Evolutionary conservation across 1,284 basidiomycete genomes (phyloP), one percentile per base, ranked within the genome.

Genomic region (Thelephora terrestris): DNA sequence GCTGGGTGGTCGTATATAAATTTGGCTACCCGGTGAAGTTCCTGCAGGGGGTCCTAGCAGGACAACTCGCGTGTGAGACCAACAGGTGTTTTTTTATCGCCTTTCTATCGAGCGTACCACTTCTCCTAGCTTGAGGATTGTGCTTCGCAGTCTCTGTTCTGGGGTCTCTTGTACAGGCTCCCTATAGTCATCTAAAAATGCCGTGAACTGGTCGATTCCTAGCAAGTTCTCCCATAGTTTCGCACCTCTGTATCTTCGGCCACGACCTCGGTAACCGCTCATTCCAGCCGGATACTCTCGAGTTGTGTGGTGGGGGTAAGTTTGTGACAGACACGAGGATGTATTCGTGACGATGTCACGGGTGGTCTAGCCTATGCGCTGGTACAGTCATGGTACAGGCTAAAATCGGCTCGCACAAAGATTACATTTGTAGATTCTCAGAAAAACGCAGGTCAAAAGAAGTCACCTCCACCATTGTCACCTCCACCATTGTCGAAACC

Each of bases 71-170:
- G 45, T n/a, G 32, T 34, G 40, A 45, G 36, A 6, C 7, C 37
- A 24, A 20, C 12, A 12, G 20, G n/a, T 18, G 32, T 1, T 17
- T 9, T 18, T 10, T 4, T 9, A 32, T 16, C 10, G 23, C 21
- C 3, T 0, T 27, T 7, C 36, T 4, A 32, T 21, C 37, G 27
- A 34, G 71, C 86, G 70, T 61, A 91, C 89, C 65, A 90, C 87
- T 70, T 93, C 88, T 44, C 87, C 88, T 50, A 87, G 71, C 58
- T 80, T 82, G 58, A 89, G 70, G 53, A 91, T 81, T 52, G 76
- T 71, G 54, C 71, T 76, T 64, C 76, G 82, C 50, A 89, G 67
- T 57, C 78, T 81, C 49, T 85, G 76, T 53, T 86, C 84, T 17
- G 85, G 84, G 14, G 81, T 78, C 56, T 91, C 89, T 55, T 68